Base-by-base conservation (phyloP, 805 yeast genomes). In the Barnettozyma populi region DNA sequence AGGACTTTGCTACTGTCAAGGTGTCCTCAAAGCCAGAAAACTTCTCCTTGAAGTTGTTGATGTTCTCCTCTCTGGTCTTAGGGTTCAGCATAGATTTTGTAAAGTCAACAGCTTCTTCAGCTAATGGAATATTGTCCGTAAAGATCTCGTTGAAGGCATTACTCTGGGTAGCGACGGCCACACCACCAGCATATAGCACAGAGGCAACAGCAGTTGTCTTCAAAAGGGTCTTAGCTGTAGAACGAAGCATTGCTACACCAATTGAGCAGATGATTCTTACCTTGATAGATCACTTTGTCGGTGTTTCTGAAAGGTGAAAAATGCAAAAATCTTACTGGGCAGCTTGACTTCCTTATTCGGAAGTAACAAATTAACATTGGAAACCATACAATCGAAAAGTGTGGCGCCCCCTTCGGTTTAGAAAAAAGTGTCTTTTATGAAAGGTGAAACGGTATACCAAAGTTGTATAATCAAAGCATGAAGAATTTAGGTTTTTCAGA, bases 61-160 rank as follows among this genome's bases (percentile, higher is more conserved):
- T 52, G 36, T 70, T 63, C 45, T 58, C 53, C n/a, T 60, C 63
- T 36, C 49, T 57, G 37, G 45, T 52, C 8, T 45, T 54, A 41
- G 57, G 54, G 43, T 43, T 45, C 19, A 57, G 50, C 27, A 62
- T 57, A 9, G 65, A 67, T 53, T 82, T 86, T 45, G 75, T 68
- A 8, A 62, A 56, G 45, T 78, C 77, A 27, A 83, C 73, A 27
- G 76, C 65, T 20, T 66, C 64, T 56, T 80, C 85, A 35, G 81
- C 86, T 44, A 75, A 71, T 18, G 94, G 94, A 40, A 84, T 76
- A 49, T 75, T 76, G 53, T 81, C 82, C 20, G 80, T 71, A 63
- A 81, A 84, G 41, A 71, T 53, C 54, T 84, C 87, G 54, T 79
- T 82, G 61, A 82, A 74, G 16, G 76, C 70, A 54, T 82, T 85